These are phyloP conservation scores for Ophiostoma sp. DNA, from an alignment of 2,329 filamentous ascomycete species.

Conservation along the genomic window DNA sequence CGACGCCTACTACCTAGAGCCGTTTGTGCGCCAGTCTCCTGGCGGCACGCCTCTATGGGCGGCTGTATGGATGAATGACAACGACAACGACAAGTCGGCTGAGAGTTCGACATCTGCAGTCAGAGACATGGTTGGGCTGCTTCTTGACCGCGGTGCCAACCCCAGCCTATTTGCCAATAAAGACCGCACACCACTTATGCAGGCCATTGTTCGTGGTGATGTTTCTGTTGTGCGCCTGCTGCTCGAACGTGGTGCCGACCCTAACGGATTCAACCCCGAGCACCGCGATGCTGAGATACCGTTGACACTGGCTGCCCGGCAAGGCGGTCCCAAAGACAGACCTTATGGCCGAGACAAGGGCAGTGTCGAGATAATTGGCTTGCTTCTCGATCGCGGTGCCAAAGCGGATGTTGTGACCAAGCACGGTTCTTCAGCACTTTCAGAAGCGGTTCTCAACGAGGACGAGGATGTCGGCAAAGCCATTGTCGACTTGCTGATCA, in stretches of 20 bases:
- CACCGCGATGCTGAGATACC: not conserved
- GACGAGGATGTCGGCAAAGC: not conserved
- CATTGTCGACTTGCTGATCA: not conserved
- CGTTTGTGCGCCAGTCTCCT: not conserved
- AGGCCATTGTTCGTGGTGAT: not conserved
- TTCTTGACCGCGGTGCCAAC: not conserved
- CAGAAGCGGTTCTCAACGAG: not conserved
- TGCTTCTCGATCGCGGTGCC: not conserved
- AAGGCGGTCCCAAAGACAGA: not conserved
- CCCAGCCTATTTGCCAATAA: not conserved
- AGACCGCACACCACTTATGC: not conserved
- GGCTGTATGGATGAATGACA: not conserved
- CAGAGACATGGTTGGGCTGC: not conserved
- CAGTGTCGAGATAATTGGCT: not conserved
- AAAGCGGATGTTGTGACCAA: not conserved
- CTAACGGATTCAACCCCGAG: not conserved
- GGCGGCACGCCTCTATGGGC: not conserved
- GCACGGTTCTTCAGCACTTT: not conserved
- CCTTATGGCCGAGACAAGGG: not conserved
- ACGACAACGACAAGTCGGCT: not conserved
- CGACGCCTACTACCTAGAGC: not conserved
- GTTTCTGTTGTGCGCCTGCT: not conserved
- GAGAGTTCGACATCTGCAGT: not conserved
- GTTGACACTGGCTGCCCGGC: not conserved
- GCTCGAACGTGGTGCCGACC: not conserved